Evolutionary conservation across 2,329 filamentous ascomycete genomes (phyloP), one percentile per base, ranked within the genome.

Genomic region (Elsinoe fawcettii): DNA sequence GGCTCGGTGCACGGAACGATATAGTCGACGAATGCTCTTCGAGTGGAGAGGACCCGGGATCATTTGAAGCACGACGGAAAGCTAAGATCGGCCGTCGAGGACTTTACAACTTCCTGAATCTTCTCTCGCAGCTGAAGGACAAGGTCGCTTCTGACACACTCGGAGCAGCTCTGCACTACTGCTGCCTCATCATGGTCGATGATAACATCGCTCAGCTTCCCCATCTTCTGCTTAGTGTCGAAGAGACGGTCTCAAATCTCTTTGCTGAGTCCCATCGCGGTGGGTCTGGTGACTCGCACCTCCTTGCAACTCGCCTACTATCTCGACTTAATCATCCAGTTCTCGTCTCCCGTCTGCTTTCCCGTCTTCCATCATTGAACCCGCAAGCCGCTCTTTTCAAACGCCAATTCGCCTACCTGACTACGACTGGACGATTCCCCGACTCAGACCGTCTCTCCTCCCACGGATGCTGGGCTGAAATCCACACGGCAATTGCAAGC

Each of bases 341-440:
- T 9, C 72, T 88, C 1, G 80, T 83, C 56, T 75, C 77, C 56
- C 79, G 81, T 44, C 73, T 84, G 3, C 73, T 90, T 9, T 71
- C 77, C 16, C 76, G 78, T 43, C 75, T 92, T 14, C 82, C 86
- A 0, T 72, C 79, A 8, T 74, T 72, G 5, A 77, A 73, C 2
- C 64, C 73, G 0, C 70, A 73, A 32, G 69, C 80, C 1, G 79
- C 85, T 60, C 79, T 85, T 34, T 73, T 92, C 25, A 80, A 85
- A 30, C 78, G 85, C 9, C 76, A 84, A 32, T 75, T 93, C 6
- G 86, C 88, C 2, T 73, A 85, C 4, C 77, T 80, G 1, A 84
- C 82, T 61, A 75, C 88, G 61, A 80, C 88, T 60, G 55, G 67
- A 4, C 53, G n/a, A 27, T 32, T 59, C 25, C 11, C 32, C 2